Conservation (phyloP, 345 rosid species). For the Trapa incisa region DNA sequence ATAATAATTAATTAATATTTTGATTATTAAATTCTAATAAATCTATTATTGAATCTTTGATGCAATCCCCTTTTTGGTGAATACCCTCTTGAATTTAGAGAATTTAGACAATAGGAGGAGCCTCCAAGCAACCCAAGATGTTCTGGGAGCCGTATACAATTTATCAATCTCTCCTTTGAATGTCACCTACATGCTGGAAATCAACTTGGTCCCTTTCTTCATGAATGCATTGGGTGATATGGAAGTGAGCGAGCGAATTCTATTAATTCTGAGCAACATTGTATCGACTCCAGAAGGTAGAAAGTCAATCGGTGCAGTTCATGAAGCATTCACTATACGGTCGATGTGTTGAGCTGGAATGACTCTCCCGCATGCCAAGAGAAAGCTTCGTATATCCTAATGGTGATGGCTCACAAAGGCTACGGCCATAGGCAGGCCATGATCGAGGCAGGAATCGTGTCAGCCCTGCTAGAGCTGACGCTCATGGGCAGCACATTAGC, state of each 20-base stretch:
- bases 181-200: constrained; percentile 44
- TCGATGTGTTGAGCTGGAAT: constrained; percentile 82
- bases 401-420: constrained; percentile 92
- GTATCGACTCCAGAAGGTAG: constrained; percentile 76
- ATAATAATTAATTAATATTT: too few relatives aligned
- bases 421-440: constrained; percentile 79
- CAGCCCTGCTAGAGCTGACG: constrained; percentile 72
- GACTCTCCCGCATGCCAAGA: constrained; percentile 93
- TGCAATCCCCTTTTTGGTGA: constrained; percentile 68
- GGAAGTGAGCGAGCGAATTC: constrained; percentile 80
- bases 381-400: constrained; percentile 65
- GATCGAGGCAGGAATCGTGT: constrained; percentile 82
- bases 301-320: constrained; percentile 44
- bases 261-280: constrained; percentile 70
- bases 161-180: constrained; percentile 61
- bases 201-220: constrained; percentile 45
- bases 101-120: constrained; percentile 26
- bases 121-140: constrained; percentile 75
- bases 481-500: constrained; percentile 85
- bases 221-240: constrained; percentile 65
- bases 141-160: constrained; percentile 75
- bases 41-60: constrained; percentile 82
- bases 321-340: constrained; percentile 55
- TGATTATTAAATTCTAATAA: constrained; percentile 52
- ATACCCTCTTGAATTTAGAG: constrained; percentile 35